Evolutionary conservation across 768 basidiomycete genomes (phyloP).

Genomic region (Hydnum rufescens): DNA sequence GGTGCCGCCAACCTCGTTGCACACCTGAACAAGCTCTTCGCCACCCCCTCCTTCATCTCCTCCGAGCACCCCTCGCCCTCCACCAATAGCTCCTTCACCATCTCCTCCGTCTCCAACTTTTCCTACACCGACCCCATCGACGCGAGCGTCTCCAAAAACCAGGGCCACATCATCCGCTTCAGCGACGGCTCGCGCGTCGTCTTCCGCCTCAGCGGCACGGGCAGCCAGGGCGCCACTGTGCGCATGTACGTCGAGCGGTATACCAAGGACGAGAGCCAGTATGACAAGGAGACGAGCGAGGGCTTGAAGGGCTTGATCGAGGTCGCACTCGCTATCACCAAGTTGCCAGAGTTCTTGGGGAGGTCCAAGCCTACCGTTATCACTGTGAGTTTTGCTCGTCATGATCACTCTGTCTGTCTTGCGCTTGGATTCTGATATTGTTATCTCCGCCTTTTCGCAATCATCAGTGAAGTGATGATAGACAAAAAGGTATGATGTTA

Average conservation of each 20-base stretch:
- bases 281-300: slow-evolving; percentile 41
- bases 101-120: slow-evolving; percentile 67
- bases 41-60: slow-evolving; percentile 38
- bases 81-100: slow-evolving; percentile 51
- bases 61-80: slow-evolving; percentile 36
- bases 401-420: no score
- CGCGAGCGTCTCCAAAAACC: slow-evolving; percentile 77
- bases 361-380: slow-evolving; percentile 91
- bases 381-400: slow-evolving; percentile 25
- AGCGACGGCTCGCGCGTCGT: slow-evolving; percentile 84
- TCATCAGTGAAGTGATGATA: no score
- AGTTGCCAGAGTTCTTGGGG: slow-evolving; percentile 69
- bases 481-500: no score
- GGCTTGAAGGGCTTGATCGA: slow-evolving; percentile 92
- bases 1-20: slow-evolving; percentile 75
- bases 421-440: no score
- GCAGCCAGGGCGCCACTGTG: slow-evolving; percentile 90
- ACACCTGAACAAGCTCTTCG: slow-evolving; percentile 51
- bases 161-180: slow-evolving; percentile 87
- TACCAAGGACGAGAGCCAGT: slow-evolving; percentile 31
- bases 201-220: slow-evolving; percentile 90
- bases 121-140: slow-evolving; percentile 99
- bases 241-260: slow-evolving; percentile 93
- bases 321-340: slow-evolving; percentile 70
- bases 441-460: no score